Evolutionary conservation across 306 rosid genomes (phyloP).

Genomic region (Cucurbita pepo): DNA sequence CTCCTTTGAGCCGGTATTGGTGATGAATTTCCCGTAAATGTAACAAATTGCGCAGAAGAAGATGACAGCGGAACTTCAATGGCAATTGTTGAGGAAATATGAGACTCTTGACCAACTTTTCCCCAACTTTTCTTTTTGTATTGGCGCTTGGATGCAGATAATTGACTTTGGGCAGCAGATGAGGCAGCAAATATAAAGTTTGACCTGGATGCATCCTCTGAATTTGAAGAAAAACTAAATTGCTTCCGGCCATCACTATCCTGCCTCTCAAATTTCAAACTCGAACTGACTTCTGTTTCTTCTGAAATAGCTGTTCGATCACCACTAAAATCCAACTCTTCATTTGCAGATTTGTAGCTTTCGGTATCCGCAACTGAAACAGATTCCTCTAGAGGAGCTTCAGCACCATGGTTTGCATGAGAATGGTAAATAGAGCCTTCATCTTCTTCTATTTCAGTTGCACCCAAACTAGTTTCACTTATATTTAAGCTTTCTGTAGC

Average conservation of each 20-base stretch:
- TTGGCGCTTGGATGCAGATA: constrained; percentile 38
- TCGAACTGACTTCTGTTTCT: constrained; percentile 36
- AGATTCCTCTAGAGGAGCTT: constrained; percentile 32
- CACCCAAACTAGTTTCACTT: constrained; percentile 16
- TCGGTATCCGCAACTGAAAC: constrained; percentile 62
- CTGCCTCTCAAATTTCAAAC: constrained; percentile 20
- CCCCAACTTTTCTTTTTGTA: constrained; percentile 43
- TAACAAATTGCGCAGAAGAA: constrained; percentile 28
- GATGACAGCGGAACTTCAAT: constrained; percentile 46
- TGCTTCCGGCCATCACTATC: constrained; percentile 24
- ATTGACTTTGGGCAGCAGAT: constrained; percentile 41
- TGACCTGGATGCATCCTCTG: constrained; percentile 29
- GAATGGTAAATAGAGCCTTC: constrained; percentile 12
- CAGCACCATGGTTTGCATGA: constrained; percentile 19
- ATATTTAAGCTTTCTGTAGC: constrained; percentile 35
- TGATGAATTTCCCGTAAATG: constrained; percentile 42
- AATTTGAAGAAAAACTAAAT: constrained; percentile 29
- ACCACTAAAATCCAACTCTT: constrained; percentile 38
- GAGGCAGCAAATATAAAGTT: constrained; percentile 77
- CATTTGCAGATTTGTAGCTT: constrained; percentile 71
- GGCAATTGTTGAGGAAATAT: constrained; percentile 21
- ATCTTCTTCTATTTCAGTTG: constrained; percentile 15
- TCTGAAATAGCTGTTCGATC: constrained; percentile 16
- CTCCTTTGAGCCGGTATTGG: constrained; percentile 23
- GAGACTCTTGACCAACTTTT: constrained; percentile 45